phyloP scores from a whole-genome alignment of 768 basidiomycete species.

The Boletus huronensis region DNA sequence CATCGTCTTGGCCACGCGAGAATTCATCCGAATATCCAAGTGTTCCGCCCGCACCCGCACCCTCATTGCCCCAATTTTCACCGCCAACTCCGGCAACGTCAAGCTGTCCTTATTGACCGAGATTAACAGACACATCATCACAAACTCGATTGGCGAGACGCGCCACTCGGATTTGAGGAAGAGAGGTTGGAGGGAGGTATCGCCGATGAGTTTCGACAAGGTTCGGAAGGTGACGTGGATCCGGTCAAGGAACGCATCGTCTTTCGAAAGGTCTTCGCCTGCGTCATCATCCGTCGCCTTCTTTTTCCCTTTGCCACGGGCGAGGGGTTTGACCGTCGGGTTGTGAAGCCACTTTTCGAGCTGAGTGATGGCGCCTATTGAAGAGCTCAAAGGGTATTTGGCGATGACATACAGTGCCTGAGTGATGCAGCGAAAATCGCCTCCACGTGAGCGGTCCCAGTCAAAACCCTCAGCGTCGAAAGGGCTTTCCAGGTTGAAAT shows the following conservation, averaged over 20 bases:
- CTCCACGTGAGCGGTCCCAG: slow-evolving; percentile 50
- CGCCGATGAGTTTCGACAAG: slow-evolving; percentile 43
- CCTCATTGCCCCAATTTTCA: slow-evolving; percentile 51
- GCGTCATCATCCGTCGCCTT: slow-evolving; percentile 9
- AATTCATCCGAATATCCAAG: slow-evolving; percentile 65
- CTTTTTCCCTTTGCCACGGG: slow-evolving; percentile 20
- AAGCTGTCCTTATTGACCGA: slow-evolving; percentile 43
- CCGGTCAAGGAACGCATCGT: slow-evolving; percentile 32
- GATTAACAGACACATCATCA: slow-evolving; percentile 53
- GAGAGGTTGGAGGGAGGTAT: slow-evolving; percentile 31
- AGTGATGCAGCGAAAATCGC: slow-evolving; percentile 56
- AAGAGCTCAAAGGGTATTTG: slow-evolving; percentile 34
- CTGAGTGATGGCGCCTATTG: slow-evolving; percentile 32
- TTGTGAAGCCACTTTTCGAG: slow-evolving; percentile 51
- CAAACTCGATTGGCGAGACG: slow-evolving; percentile 68
- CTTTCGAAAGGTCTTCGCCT: slow-evolving; percentile 24
- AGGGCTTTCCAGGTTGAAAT: slow-evolving; percentile 39
- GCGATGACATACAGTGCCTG: slow-evolving; percentile 52
- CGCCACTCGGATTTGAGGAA: slow-evolving; percentile 44
- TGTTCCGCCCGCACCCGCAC: slow-evolving; percentile 49
- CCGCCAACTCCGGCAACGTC: slow-evolving; percentile 38
- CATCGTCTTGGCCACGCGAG: slow-evolving; percentile 52
- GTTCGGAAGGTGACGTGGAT: slow-evolving; percentile 44
- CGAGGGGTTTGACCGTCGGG: slow-evolving; percentile 9
- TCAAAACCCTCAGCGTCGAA: slow-evolving; percentile 39